A percentile compares a stretch with the other conserved stretches of the same genome.
Evolutionary conservation across 148 eudicot species (phyloP).

Genomic region (Silene conica): DNA sequence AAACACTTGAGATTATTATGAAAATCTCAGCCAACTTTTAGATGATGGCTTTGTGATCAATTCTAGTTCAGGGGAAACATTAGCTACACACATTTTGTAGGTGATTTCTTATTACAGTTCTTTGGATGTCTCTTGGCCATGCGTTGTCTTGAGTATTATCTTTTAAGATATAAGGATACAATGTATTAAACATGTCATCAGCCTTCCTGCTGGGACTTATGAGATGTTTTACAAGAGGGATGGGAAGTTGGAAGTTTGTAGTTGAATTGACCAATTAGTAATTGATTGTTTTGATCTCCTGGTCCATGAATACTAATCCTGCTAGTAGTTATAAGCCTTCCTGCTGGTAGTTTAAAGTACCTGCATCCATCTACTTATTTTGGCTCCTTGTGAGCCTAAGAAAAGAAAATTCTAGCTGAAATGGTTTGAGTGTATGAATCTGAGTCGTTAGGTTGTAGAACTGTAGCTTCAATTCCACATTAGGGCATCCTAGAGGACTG

Average conservation of each 20-base stretch:
- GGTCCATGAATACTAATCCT: not conserved
- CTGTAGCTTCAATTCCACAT: not conserved
- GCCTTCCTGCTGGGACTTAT: not conserved
- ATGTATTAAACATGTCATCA: not conserved
- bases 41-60: conserved; percentile 27
- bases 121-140: not conserved
- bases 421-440: conserved; percentile 1
- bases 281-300: not conserved
- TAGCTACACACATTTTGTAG: conserved; percentile 27
- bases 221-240: conserved; percentile 5
- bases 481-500: too few relatives aligned
- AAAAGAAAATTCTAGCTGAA: not conserved
- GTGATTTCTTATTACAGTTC: conserved; percentile 15
- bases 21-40: conserved; percentile 28
- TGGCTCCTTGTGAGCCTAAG: not conserved
- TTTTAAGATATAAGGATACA: not conserved
- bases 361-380: conserved; percentile 4
- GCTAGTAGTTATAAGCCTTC: too few relatives aligned
- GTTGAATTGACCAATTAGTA: not conserved
- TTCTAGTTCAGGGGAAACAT: conserved; percentile 19
- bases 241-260: not conserved
- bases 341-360: not conserved
- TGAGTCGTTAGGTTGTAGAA: not conserved
- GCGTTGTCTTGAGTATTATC: not conserved
- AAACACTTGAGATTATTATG: conserved; percentile 28